Conservation (phyloP, 176 grass and related monocot genomes). For the Carex kokanica region DNA sequence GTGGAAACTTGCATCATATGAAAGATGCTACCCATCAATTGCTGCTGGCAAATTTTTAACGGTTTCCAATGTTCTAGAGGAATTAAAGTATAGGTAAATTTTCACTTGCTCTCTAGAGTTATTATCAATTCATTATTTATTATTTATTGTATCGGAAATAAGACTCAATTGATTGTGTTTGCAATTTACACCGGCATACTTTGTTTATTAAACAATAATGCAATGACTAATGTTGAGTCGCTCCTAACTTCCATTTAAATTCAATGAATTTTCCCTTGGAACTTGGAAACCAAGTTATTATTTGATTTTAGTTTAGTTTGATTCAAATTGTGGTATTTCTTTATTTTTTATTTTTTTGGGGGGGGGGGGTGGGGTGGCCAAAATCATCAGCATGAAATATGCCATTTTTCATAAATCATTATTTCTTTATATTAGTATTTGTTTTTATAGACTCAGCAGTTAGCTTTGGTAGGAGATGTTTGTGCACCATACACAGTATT, state of each 20-base stretch:
- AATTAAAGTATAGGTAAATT: conserved; percentile 83
- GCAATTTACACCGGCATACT: background rate
- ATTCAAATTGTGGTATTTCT: background rate
- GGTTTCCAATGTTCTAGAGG: conserved; percentile 77
- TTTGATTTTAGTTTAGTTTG: background rate
- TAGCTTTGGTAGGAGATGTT: background rate
- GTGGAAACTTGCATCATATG: conserved; percentile 82
- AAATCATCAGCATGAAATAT: background rate
- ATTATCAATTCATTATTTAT: conserved; percentile 8
- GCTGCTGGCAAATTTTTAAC: conserved; percentile 71
- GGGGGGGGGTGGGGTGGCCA: background rate
- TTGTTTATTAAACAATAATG: background rate
- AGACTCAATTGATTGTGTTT: background rate
- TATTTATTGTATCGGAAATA: background rate
- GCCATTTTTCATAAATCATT: background rate
- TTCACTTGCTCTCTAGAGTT: background rate
- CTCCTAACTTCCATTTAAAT: background rate
- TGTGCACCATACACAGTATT: background rate
- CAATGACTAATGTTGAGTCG: background rate
- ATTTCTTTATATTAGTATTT: background rate
- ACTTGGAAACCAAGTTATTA: background rate
- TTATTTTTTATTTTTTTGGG: too few species aligned
- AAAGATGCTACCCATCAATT: conserved; percentile 65
- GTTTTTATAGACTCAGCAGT: background rate
- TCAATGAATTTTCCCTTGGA: background rate